A percentile compares a stretch with the other conserved stretches of the same genome.
Evolutionary conservation across 78 protist species (phyloP).

Genomic region (Bigelowiella natans): DNA sequence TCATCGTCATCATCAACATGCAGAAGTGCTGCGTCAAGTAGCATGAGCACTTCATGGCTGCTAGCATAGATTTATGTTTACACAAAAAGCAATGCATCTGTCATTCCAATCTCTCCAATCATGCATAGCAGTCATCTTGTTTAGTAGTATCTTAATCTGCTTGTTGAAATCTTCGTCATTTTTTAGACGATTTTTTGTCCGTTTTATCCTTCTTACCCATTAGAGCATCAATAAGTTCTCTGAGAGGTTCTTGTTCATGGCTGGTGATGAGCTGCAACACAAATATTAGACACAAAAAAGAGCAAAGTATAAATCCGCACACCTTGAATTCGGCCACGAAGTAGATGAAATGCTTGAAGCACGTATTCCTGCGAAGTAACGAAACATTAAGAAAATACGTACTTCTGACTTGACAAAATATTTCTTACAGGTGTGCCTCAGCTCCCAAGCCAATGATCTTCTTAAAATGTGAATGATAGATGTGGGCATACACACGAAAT

Average conservation of each 20-base stretch:
- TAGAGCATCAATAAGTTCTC: not conserved
- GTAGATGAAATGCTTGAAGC: constrained; percentile 20
- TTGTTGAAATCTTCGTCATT: not conserved
- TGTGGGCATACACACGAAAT: constrained; percentile 93
- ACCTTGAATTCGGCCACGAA: constrained; percentile 38
- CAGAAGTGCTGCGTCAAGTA: not conserved
- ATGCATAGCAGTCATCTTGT: not conserved
- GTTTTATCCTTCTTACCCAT: constrained; percentile 2
- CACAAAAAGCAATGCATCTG: not conserved
- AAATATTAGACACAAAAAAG: not conserved
- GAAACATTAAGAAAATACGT: not conserved
- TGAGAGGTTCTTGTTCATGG: not conserved
- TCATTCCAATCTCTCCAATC: not conserved
- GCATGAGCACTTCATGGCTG: not conserved
- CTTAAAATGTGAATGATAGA: constrained; percentile 83
- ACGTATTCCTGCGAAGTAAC: not conserved
- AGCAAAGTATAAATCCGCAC: not conserved
- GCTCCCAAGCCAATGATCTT: constrained; percentile 10
- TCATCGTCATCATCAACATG: no score
- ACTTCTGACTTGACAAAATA: constrained; percentile 15
- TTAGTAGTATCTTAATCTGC: not conserved
- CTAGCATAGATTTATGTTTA: not conserved
- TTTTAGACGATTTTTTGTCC: not conserved
- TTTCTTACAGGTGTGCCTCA: constrained; percentile 43
- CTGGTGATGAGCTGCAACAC: not conserved